Conservation (phyloP, 1,284 basidiomycete species). For the Athelia psychrophila region DNA sequence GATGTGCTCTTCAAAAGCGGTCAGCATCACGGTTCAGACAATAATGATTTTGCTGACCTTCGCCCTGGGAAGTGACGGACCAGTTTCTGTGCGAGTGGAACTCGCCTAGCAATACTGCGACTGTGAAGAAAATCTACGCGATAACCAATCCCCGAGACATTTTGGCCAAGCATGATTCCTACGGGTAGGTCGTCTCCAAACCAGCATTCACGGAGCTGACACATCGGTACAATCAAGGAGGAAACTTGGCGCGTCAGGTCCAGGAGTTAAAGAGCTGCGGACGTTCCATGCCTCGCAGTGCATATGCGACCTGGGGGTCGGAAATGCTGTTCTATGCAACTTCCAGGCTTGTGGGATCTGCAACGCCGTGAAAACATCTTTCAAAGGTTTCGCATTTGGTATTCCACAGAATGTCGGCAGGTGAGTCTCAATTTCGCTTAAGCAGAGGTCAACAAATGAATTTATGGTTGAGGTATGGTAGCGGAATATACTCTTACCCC, state of each 20-base stretch:
- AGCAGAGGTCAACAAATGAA: not conserved
- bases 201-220: not conserved
- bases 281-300: conserved; percentile 62
- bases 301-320: conserved; percentile 60
- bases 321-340: conserved; percentile 44
- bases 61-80: conserved; percentile 34
- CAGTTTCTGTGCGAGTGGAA: conserved; percentile 50
- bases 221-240: not conserved
- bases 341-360: conserved; percentile 64
- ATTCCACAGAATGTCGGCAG: conserved; percentile 46
- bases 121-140: conserved; percentile 52
- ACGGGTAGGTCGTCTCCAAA: conserved; percentile 35
- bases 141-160: conserved; percentile 37
- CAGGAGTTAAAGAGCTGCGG: conserved; percentile 39
- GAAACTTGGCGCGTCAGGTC: conserved; percentile 3
- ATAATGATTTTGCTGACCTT: not conserved
- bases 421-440: conserved; percentile 26
- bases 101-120: conserved; percentile 28
- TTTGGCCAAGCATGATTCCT: conserved; percentile 34
- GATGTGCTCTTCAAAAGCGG: conserved; percentile 38
- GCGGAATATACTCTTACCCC: conserved; percentile 57
- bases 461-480: conserved; percentile 41
- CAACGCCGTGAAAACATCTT: conserved; percentile 50
- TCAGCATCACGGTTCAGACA: conserved; percentile 19
- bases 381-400: conserved; percentile 54